Percentiles rank a stretch among this genome's conserved stretches.
phyloP scores from a whole-genome alignment of 148 eudicot genomes.

The Rhododendron ovatum region DNA sequence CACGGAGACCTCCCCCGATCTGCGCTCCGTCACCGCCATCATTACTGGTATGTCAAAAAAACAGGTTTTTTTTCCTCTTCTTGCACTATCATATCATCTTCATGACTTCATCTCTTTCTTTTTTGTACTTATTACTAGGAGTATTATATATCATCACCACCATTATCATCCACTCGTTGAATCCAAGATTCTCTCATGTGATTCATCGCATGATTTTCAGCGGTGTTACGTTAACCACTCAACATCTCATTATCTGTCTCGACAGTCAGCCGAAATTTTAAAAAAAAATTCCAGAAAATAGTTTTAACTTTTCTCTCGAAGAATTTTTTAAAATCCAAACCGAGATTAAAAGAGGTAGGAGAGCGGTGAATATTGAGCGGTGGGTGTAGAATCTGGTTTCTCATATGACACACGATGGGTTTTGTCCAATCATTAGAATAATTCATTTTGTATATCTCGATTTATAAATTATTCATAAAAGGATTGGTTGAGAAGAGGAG shows the following conservation, averaged over 20 bases:
- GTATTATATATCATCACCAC: too few relatives aligned
- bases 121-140: too few relatives aligned
- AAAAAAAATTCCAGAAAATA: too few relatives aligned
- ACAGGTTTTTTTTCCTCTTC: not conserved
- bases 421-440: not conserved
- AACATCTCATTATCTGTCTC: too few relatives aligned
- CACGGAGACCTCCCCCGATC: conserved; percentile 44
- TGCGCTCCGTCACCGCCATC: conserved; percentile 63
- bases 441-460: not conserved
- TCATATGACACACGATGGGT: not conserved
- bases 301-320: too few relatives aligned
- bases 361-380: too few relatives aligned
- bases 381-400: accelerated
- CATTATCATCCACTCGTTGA: not conserved
- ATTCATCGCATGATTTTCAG: not conserved
- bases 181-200: not conserved
- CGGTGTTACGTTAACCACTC: too few relatives aligned
- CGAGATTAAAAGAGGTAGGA: too few relatives aligned
- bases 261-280: too few relatives aligned
- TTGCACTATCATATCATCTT: not conserved
- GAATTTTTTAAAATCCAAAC: too few relatives aligned
- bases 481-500: too few relatives aligned
- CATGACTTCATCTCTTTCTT: not conserved
- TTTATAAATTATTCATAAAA: not conserved
- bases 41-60: conserved; percentile 57